Evolutionary conservation across 306 rosid genomes (phyloP), one percentile per base, ranked within the genome.

Genomic region (Coriaria nepalensis): DNA sequence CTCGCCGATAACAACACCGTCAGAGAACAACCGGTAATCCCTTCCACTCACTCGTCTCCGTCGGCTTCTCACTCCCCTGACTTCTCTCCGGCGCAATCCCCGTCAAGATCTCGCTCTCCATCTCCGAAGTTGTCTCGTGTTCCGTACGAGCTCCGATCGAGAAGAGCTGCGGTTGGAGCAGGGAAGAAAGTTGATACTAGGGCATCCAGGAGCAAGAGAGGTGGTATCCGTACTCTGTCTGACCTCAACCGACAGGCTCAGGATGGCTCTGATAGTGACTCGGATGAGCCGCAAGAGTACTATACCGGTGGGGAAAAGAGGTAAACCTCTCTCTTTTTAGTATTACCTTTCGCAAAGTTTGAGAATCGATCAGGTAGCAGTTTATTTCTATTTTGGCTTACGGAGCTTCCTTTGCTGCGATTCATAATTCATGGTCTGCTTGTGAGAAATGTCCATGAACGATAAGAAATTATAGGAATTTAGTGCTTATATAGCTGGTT

Each of bases 261-360:
- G 9, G 67, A 62, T 8, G 77, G 57, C 5, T 74, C 79, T 0
- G 88, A 62, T 13, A 67, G 81, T 9, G 86, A 88, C 45, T 71
- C 83, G 1, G 97, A 90, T 60, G 92, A 81, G 39, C 75, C 82
- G 2, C 82, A 67, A 40, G 94, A 90, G 65, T 79, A 77, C 52
- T 85, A 81, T 66, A 59, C 95, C 11, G 95, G 98, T 32, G 98
- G 98, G 8, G 76, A 90, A 74, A 84, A 81, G 63, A 85, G 98
- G 95, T 87, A 57, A 33, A 37, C 10, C 41, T 34, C 8, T 9
- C 9, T 14, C 37, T 45, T 37, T 2, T 49, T 49, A 20, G 29
- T 10, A 8, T 35, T n/a, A 35, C 13, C 45, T 36, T 43, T 10
- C 20, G 13, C 6, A 33, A 33, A 42, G 53, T 40, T 8, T 12